phyloP scores from a whole-genome alignment of 495 filamentous ascomycete species.

The Sordaria brevicollis region DNA sequence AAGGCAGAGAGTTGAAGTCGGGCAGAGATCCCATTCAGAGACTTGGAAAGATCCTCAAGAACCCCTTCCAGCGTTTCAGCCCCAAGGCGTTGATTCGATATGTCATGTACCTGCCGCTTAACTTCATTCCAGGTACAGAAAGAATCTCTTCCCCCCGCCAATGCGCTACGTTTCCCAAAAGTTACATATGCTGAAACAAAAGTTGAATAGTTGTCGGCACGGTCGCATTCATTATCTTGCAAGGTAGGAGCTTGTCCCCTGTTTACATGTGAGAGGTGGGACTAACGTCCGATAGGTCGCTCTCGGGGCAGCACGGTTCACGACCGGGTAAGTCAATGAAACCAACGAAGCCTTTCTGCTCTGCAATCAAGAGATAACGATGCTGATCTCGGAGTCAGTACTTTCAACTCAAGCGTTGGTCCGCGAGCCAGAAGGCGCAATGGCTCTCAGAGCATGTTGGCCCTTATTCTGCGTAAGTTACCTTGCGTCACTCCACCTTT shows the following conservation, averaged over 20 bases:
- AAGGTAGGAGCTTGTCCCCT: constrained; percentile 42
- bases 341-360: neutral
- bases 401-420: constrained; percentile 83
- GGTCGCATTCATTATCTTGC: constrained; percentile 61
- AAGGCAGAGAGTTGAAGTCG: constrained; percentile 60
- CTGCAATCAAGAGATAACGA: neutral
- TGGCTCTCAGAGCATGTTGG: constrained; percentile 54
- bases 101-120: constrained; percentile 76
- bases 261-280: neutral
- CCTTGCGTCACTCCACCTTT: neutral
- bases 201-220: constrained; percentile 59
- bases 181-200: neutral
- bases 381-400: constrained; percentile 39
- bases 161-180: neutral
- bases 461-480: constrained; percentile 65
- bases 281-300: constrained; percentile 22
- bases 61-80: constrained; percentile 57
- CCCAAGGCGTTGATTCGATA: constrained; percentile 58
- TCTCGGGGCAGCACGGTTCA: constrained; percentile 24
- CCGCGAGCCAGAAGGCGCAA: constrained; percentile 44
- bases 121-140: constrained; percentile 62
- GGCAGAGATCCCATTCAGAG: constrained; percentile 52
- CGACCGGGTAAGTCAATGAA: constrained; percentile 17
- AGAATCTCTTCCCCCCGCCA: neutral
- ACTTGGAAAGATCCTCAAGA: constrained; percentile 62